phyloP scores from a whole-genome alignment of 768 basidiomycete genomes.

The Tulasnella calospora region DNA sequence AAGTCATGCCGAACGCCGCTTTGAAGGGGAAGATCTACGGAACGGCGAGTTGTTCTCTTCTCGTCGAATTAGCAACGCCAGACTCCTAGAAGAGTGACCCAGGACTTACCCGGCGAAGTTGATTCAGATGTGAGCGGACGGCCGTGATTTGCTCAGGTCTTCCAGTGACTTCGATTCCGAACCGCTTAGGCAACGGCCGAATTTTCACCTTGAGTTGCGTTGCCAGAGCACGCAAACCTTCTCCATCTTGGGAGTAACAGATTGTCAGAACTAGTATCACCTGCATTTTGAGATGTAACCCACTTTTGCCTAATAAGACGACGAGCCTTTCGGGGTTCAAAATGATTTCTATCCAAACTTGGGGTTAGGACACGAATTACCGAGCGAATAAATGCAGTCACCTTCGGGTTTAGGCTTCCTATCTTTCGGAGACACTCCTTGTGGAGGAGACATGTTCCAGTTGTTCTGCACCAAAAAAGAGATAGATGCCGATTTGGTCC shows the following conservation, averaged over 20 bases:
- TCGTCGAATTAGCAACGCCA: neutral
- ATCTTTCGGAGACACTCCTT: neutral
- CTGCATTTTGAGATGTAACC: neutral
- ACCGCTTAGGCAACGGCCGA: neutral
- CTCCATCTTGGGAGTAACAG: neutral
- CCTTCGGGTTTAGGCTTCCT: neutral
- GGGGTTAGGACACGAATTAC: neutral
- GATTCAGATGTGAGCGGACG: neutral
- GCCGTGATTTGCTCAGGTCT: neutral
- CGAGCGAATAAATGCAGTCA: neutral
- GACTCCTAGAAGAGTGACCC: neutral
- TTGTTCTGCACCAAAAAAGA: neutral
- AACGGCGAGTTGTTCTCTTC: neutral
- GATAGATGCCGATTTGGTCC: neutral
- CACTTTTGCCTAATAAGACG: slow-evolving; percentile 12
- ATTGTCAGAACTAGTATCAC: neutral
- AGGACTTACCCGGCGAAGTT: neutral
- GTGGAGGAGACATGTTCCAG: slow-evolving; percentile 12
- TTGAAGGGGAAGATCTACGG: neutral
- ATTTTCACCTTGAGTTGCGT: slow-evolving; percentile 6
- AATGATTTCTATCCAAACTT: neutral
- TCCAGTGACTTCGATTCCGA: neutral
- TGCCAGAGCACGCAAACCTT: neutral
- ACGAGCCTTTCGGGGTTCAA: slow-evolving; percentile 5
- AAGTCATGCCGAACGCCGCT: neutral